A percentile compares a stretch with the other conserved stretches of the same genome.
These are phyloP conservation scores for Russula olivacea DNA, from an alignment of 768 basidiomycete genomes.

Conservation along the genomic window DNA sequence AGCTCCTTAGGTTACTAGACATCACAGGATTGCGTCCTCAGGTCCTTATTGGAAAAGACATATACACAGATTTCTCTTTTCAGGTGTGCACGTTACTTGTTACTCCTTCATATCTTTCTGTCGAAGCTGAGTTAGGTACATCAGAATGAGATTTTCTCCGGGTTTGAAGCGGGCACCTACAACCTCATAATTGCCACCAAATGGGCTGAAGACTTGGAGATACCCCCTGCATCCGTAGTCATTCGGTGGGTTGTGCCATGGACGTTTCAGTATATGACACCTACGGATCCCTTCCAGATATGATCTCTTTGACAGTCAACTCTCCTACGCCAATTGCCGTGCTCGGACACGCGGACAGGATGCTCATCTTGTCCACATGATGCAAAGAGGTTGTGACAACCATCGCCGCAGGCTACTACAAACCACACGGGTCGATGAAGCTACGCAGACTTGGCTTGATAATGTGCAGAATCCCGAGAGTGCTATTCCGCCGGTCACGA, in stretches of 20 bases:
- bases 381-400: constrained; percentile 49
- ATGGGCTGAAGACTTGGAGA: constrained; percentile 51
- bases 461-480: constrained; percentile 36
- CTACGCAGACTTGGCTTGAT: constrained; percentile 47
- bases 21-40: constrained; percentile 52
- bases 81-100: constrained; percentile 30
- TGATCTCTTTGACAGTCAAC: constrained; percentile 55
- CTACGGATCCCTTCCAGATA: constrained; percentile 37
- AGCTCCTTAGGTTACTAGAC: constrained; percentile 52
- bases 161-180: constrained; percentile 48
- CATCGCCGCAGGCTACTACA: constrained; percentile 50
- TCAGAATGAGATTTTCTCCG: constrained; percentile 45
- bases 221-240: constrained; percentile 52
- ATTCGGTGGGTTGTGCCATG: constrained; percentile 46
- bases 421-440: constrained; percentile 36
- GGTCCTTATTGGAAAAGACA: constrained; percentile 38
- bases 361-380: constrained; percentile 57
- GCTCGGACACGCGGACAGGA: constrained; percentile 42
- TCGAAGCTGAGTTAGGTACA: neutral
- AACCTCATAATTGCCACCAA: constrained; percentile 64
- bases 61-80: constrained; percentile 32
- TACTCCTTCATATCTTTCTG: neutral
- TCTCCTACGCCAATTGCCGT: constrained; percentile 53
- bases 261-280: neutral
- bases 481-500: constrained; percentile 42